Evolutionary conservation across 441 rosid species (phyloP), one percentile per base, ranked within the genome.

Genomic region (Mallotus repandus): DNA sequence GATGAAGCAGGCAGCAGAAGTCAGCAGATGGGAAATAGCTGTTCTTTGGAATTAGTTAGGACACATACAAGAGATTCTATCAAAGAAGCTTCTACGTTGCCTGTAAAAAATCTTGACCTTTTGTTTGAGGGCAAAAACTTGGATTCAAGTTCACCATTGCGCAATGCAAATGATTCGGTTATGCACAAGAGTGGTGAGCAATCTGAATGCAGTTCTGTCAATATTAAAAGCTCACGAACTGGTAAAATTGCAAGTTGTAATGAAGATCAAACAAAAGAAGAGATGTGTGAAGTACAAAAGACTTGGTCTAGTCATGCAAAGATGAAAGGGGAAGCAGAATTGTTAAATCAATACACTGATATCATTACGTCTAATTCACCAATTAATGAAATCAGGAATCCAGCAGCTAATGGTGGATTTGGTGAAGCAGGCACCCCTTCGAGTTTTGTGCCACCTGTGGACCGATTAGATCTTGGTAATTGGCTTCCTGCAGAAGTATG

Each of bases 401-500:
- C 68, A 46, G 70, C 66, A 74, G 78, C 70, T 67, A 81, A 77
- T 74, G 54, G 71, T 77, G 84, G 75, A 78, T 80, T 71, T 69
- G 70, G 76, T 84, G 97, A 84, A 84, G 84, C 86, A 63, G 74
- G 77, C 67, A 93, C 95, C 78, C 97, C 97, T 77, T 84, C 96
- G 81, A 91, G 93, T 82, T 78, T 63, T 78, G 79, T 73, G 82
- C 77, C 76, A 38, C 77, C 43, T 67, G 85, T 82, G 76, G 93
- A 87, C 70, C 75, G 71, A 67, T 79, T 91, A 71, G 85, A 82
- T 70, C 84, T 95, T 63, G 82, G 81, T 82, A 81, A 81, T 70
- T 95, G 98, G 99, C 99, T 95, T 86, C 98, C 98, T 78, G 71
- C 81, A 66, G 93, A 90, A 78, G 84, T 91, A 77, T 91, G 97